Conservation (phyloP, 192 early-diverging fungal genomes). For the Backusella luteola region DNA sequence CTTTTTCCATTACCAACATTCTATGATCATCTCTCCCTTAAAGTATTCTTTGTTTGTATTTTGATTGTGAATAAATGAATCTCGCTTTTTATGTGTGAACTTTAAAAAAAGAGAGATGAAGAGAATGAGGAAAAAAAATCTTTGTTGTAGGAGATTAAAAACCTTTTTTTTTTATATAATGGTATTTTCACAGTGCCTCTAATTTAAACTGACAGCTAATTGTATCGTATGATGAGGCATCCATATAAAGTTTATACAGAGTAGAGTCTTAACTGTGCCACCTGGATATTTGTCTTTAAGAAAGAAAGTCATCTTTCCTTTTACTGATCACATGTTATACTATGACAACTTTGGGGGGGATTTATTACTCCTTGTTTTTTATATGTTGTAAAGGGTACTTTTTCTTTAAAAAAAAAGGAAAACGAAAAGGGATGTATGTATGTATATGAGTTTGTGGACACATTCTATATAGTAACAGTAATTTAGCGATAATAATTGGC, state of each 20-base stretch:
- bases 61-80: not conserved
- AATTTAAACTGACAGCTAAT: not conserved
- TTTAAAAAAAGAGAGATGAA: not conserved
- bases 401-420: not conserved
- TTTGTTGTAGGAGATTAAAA: not conserved
- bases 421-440: not conserved
- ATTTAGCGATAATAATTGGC: not conserved
- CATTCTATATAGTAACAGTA: not conserved
- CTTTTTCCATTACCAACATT: no score
- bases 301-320: not conserved
- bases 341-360: not conserved
- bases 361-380: not conserved
- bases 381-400: not conserved
- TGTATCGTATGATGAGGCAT: not conserved
- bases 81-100: not conserved
- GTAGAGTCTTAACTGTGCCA: not conserved
- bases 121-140: not conserved
- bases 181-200: not conserved
- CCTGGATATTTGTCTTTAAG: not conserved
- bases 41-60: not conserved
- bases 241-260: not conserved
- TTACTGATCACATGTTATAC: not conserved
- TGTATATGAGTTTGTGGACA: not conserved
- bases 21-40: no score
- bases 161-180: not conserved